Percentiles rank a stretch among this genome's conserved stretches.
Conservation (phyloP, 768 basidiomycete species). For the Lactarius deliciosus region DNA sequence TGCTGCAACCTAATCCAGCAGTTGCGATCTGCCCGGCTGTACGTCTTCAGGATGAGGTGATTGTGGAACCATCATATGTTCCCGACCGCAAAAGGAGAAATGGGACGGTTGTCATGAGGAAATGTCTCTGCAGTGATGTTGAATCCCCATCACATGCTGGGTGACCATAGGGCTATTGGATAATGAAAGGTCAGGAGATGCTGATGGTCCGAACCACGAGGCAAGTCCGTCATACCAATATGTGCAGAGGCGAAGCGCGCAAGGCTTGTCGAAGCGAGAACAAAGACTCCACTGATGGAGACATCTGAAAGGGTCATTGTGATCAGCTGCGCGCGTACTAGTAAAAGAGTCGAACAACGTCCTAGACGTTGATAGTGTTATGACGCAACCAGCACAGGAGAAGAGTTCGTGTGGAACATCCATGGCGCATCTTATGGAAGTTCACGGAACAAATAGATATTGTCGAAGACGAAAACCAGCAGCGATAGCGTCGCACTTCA, state of each 20-base stretch:
- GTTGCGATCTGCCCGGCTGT: constrained; percentile 57
- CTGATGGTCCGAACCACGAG: background rate
- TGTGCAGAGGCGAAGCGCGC: background rate
- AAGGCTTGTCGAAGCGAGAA: background rate
- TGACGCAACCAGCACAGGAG: background rate
- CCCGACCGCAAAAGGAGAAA: constrained; percentile 39
- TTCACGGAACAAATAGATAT: background rate
- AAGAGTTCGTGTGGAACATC: background rate
- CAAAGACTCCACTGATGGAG: background rate
- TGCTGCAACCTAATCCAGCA: constrained; percentile 56
- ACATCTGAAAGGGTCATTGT: background rate
- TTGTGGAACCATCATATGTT: constrained; percentile 62
- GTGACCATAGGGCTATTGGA: constrained; percentile 49
- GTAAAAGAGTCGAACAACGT: background rate
- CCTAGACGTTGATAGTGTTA: background rate
- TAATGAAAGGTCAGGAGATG: constrained; percentile 4
- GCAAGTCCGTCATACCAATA: background rate
- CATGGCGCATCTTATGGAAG: background rate
- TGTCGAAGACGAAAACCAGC: background rate
- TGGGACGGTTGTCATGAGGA: constrained; percentile 65
- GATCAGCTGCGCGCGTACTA: background rate
- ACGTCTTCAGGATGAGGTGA: constrained; percentile 58
- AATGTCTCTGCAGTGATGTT: constrained; percentile 59
- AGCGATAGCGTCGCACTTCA: background rate
- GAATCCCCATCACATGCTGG: constrained; percentile 61